A percentile compares a stretch with the other conserved stretches of the same genome.
Evolutionary conservation across 768 basidiomycete species (phyloP).

Genomic region (Mycena metata): DNA sequence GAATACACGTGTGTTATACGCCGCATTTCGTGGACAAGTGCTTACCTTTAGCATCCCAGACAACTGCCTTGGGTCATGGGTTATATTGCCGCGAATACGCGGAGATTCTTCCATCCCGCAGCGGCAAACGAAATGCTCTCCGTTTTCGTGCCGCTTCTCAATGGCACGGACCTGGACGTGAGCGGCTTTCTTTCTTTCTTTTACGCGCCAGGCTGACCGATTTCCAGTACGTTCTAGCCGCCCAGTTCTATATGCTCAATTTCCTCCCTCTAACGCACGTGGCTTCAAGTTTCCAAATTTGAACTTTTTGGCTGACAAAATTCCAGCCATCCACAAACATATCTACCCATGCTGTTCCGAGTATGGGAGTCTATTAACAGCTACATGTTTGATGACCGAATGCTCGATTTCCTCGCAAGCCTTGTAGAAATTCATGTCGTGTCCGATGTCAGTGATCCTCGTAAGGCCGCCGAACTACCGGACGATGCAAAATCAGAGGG

Average conservation of each 20-base stretch:
- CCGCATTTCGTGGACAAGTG: conserved; percentile 7
- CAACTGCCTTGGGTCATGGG: conserved; percentile 86
- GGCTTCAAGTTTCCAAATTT: too few relatives aligned
- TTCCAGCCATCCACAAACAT: conserved; percentile 74
- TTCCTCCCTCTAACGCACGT: conserved; percentile 82
- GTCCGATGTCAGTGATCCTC: conserved; percentile 82
- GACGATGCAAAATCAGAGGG: conserved; percentile 77
- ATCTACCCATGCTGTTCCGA: conserved; percentile 86
- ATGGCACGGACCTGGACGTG: conserved; percentile 81
- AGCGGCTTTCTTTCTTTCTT: conserved; percentile 49
- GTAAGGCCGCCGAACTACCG: conserved; percentile 71
- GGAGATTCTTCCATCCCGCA: conserved; percentile 91
- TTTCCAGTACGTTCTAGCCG: conserved; percentile 76
- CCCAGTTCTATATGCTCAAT: conserved; percentile 88
- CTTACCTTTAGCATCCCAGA: conserved; percentile 49
- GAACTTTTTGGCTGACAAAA: too few relatives aligned
- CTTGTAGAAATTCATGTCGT: conserved; percentile 87
- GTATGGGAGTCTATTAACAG: conserved; percentile 92
- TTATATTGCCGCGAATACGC: conserved; percentile 73
- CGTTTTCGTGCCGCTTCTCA: conserved; percentile 84
- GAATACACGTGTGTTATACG: conserved; percentile 74
- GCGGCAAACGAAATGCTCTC: conserved; percentile 90
- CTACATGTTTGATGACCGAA: conserved; percentile 90
- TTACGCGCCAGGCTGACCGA: neutral
- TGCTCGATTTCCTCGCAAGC: conserved; percentile 85